Percentiles rank a stretch among this genome's conserved stretches.
These are phyloP conservation scores for Rhodamnia argentea DNA, from an alignment of 345 rosid genomes.

Conservation along the genomic window DNA sequence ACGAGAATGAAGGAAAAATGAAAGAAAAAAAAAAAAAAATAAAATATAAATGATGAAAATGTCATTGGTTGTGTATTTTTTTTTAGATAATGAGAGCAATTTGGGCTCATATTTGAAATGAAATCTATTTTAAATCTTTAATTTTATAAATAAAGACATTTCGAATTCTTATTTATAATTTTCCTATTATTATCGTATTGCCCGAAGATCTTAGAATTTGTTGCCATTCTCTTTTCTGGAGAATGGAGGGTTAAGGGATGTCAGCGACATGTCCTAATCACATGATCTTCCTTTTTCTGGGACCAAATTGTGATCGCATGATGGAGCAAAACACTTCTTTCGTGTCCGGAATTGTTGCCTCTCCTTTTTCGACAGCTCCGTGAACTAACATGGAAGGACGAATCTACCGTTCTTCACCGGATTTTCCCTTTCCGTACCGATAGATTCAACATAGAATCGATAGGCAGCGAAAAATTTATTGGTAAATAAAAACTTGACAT, in stretches of 20 bases:
- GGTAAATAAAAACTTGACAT: no score
- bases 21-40: no score
- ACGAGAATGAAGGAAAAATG: no score
- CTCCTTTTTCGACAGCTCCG: not conserved
- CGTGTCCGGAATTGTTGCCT: not conserved
- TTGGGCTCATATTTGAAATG: no score
- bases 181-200: not conserved
- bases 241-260: not conserved
- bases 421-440: no score
- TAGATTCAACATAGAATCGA: no score
- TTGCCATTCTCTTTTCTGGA: not conserved
- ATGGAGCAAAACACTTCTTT: not conserved
- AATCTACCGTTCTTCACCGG: not conserved
- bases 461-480: no score
- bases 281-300: not conserved
- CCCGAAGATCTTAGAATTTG: not conserved
- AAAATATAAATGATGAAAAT: no score
- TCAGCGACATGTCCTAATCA: not conserved
- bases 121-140: fast-evolving
- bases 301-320: not conserved
- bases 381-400: not conserved
- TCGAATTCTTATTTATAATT: no score
- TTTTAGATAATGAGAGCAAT: no score
- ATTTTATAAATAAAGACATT: no score
- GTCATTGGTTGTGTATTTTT: no score